Percentiles rank a stretch among this genome's conserved stretches.
These are phyloP conservation scores for Amoebophrya sp. DNA, from an alignment of 169 alveolate genomes.

Conservation along the genomic window DNA sequence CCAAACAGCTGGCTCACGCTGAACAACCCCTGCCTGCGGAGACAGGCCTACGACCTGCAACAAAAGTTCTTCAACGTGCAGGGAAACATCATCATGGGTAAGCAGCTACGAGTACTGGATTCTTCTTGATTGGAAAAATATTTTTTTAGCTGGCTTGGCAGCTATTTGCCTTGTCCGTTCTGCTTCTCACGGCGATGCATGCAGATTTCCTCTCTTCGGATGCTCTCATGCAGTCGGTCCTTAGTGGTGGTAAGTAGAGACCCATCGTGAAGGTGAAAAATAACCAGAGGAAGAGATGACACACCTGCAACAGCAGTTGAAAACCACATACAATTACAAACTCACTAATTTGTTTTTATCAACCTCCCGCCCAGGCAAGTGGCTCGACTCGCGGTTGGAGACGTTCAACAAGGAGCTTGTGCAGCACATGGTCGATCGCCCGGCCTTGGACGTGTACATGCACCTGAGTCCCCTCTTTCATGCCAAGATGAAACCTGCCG, in stretches of 20 bases:
- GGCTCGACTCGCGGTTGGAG: background rate
- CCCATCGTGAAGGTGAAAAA: background rate
- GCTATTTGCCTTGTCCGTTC: background rate
- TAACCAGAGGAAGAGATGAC: background rate
- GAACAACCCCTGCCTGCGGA: background rate
- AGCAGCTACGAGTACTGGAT: background rate
- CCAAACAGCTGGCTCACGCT: background rate
- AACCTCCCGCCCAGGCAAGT: background rate
- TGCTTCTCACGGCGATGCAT: too few species aligned
- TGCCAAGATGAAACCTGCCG: too few species aligned
- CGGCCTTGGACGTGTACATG: background rate
- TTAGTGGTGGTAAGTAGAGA: background rate
- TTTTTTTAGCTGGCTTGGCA: background rate
- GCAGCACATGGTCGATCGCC: background rate
- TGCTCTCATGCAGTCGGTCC: background rate
- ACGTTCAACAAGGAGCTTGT: background rate
- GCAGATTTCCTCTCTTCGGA: background rate
- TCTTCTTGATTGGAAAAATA: background rate
- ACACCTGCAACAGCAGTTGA: background rate
- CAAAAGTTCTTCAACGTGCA: background rate
- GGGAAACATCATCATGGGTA: background rate
- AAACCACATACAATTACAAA: background rate
- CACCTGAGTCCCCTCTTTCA: too few species aligned
- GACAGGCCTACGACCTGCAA: background rate
- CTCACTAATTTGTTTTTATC: background rate